Conservation (phyloP, 345 rosid genomes). For the Heritiera littoralis region DNA sequence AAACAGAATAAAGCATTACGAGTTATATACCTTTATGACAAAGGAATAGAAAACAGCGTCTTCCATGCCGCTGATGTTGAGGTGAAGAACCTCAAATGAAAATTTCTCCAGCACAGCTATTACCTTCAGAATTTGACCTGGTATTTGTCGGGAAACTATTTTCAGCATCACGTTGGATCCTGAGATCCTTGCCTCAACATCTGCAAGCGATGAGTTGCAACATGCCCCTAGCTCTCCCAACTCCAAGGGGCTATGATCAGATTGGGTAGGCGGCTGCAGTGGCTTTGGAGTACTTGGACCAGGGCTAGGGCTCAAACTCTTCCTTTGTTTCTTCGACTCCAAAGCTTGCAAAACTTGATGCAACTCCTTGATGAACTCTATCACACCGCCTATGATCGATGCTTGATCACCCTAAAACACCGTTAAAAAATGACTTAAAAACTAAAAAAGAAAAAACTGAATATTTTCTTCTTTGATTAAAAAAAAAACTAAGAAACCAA, state of each 20-base stretch:
- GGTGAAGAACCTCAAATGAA: conserved; percentile 73
- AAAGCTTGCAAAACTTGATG: conserved; percentile 77
- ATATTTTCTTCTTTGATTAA: no score
- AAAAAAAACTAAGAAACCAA: no score
- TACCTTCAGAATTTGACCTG: conserved; percentile 73
- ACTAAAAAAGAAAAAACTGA: background rate
- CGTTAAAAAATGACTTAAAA: background rate
- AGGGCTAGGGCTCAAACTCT: conserved; percentile 68
- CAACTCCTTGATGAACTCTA: conserved; percentile 86
- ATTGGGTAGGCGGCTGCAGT: conserved; percentile 17
- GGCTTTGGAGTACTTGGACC: conserved; percentile 41
- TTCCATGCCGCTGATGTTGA: conserved; percentile 88
- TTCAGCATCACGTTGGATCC: conserved; percentile 79
- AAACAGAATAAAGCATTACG: background rate
- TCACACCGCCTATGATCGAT: conserved; percentile 84
- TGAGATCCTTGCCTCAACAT: conserved; percentile 84
- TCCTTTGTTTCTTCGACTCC: conserved; percentile 84
- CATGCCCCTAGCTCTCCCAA: conserved; percentile 63
- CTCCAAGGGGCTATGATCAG: conserved; percentile 30
- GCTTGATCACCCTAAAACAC: conserved; percentile 84
- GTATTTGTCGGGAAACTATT: conserved; percentile 50
- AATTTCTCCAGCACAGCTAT: conserved; percentile 70
- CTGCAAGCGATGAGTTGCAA: conserved; percentile 83
- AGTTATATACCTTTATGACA: conserved; percentile 62
- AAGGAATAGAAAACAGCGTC: conserved; percentile 86